Evolutionary conservation across 495 filamentous ascomycete genomes (phyloP), one percentile per base, ranked within the genome.

Genomic region (Glonium stellatum): DNA sequence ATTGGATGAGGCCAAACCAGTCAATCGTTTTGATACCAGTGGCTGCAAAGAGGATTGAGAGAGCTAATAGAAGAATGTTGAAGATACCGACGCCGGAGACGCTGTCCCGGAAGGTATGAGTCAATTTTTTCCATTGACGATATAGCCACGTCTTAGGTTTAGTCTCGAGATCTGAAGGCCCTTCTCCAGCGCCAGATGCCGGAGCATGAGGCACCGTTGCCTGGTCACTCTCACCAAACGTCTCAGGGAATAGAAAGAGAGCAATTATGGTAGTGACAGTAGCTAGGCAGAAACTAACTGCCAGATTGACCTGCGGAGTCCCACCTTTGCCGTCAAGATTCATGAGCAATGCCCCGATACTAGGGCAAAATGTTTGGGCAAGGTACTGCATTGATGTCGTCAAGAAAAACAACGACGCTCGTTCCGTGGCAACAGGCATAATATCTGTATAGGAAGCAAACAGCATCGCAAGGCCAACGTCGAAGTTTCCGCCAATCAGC

Each of bases 71-170:
- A 37, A 80, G 79, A 54, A 69, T 73, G 5, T 72, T 75, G 15
- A 86, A 82, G 0, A 87, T 77, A 81, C 69, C 12, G 89, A 91
- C 62, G 85, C 86, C 10, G 71, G 83, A 47, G 87, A 91, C 62
- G 69, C 18, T 48, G 9, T 18, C 18, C 8, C 8, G 5, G 5
- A 22, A 18, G 9, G 44, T 8, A 22, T 18, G 41, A 21, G 3
- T 46, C 4, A 46, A 15, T n/a, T 48, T 48, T 31, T 31, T 31
- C 27, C 27, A 31, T 31, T 6, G 27, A 31, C 27, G 6, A 31
- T 31, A 31, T 31, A 31, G 6, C 27, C 27, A 31, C 27, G 2
- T 31, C 27, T 31, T 31, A 31, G 27, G 6, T 31, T 31, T 31
- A 6, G 27, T 31, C 27, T 31, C 27, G 44, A 15, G 44, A 22